Base-by-base conservation (phyloP, 345 rosid genomes). In the Melaleuca quinquenervia region DNA sequence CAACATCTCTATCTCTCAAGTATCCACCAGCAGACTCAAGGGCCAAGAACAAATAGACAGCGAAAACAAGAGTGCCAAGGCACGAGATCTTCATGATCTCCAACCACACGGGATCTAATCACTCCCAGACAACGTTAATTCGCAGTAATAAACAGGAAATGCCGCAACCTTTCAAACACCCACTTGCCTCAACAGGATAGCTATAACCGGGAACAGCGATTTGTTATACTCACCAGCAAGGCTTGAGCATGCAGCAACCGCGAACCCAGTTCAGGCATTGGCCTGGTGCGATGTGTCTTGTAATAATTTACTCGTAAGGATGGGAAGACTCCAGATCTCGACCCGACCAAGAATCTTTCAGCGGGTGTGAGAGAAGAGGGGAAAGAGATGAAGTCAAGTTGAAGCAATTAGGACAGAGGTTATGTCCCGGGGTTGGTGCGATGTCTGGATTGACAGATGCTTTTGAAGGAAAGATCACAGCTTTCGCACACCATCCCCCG, bases 41-140 rank as follows among this genome's bases (percentile, higher is more conserved):
- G 22, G 89, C 56, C 74, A 89, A 87, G 48, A 88, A 86, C 44
- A 88, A 82, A 22, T 16, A 11, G 48, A 86, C 76, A 52, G 41
- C 52, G 88, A 84, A 89, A 86, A 91, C 85, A 60, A 87, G 55
- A 85, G 85, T 54, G 87, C 50, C 64, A 84, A 87, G 45, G 83
- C 51, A 36, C 3, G 82, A 84, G 53, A 24, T 83, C 89, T 62
- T 86, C 92, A 93, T 91, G 84, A 70, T 36, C 78, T 70, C 78
- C 78, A 36, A 32, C 78, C 9, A 8, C 78, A 70, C 48, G 22
- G 41, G 48, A 32, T 70, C 78, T 32, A 41, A 70, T 32, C 6
- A 70, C 48, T 32, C 45, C 78, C 18, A 32, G 78, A 0, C 32
- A 70, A 70, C 45, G 32, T 32, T 20, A 32, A 70, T 70, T 32